Base-by-base conservation (phyloP, 768 basidiomycete genomes). In the Crepidotus variabilis region DNA sequence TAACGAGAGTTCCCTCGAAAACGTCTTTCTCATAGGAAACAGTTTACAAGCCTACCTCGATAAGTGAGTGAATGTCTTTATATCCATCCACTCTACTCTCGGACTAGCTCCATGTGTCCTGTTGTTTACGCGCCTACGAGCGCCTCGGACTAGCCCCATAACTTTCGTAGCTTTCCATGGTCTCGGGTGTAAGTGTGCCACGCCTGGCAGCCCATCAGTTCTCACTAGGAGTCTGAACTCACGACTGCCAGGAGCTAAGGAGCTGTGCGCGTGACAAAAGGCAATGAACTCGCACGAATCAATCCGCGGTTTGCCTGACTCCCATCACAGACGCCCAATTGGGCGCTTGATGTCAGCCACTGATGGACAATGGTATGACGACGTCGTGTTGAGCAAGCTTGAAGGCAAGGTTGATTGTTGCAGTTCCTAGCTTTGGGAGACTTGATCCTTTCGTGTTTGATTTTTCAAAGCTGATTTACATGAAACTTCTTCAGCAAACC, bases 1-100 rank as follows among this genome's bases (percentile, higher is more conserved):
- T 57, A 24, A 73, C 73, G 24, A 70, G 70, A 20, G 68, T 89
- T 51, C 64, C 72, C 55, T 73, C 33, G 32, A 21, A 51, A 43
- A 71, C 56, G 63, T 85, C 21, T 63, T 89, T 52, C 72, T 92
- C 52, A 63, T 92, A 57, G 86, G 83, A 54, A 92, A 92, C 71
- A 76, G 72, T 52, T 73, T 92, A 58, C 68, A 72, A 60, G 84
- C 87, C 61, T 92, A 90, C 65, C 69, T 82, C 54, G 85, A 86
- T 61, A 85, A 77, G 89, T 90, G 65, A 65, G 73, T 60, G 48
- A 32, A 48, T 34, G 46, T 32, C 33, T 33, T 49, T 52, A 21
- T 47, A 39, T 57, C 76, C 72, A 56, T 54, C 47, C 11, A 28
- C 22, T 47, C 45, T 47, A 24, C 57, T 53, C 46, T n/a, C 22